Conservation (phyloP, 2,329 filamentous ascomycete genomes). For the Paecilomyces dactylethromorphus region DNA sequence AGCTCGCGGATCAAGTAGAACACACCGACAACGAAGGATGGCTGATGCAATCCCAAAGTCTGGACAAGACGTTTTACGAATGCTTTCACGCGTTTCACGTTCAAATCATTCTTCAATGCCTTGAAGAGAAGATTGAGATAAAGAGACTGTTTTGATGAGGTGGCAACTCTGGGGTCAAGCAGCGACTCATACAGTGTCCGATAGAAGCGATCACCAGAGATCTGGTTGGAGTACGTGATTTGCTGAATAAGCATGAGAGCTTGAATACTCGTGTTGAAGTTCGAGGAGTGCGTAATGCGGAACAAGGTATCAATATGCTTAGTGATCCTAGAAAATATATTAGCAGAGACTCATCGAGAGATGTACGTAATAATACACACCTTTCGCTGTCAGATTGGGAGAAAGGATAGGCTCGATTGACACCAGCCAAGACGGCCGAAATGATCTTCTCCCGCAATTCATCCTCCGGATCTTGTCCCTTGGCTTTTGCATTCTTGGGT, state of each 20-base stretch:
- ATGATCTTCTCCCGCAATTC: conserved; percentile 87
- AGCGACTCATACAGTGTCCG: conserved; percentile 92
- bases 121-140: conserved; percentile 90
- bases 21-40: conserved; percentile 87
- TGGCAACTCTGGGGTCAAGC: conserved; percentile 78
- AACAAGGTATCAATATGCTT: conserved; percentile 91
- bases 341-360: conserved; percentile 11
- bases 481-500: conserved; percentile 33
- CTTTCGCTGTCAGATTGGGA: conserved; percentile 70
- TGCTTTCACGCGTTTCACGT: conserved; percentile 84
- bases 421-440: conserved; percentile 83
- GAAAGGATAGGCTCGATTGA: conserved; percentile 94
- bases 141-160: conserved; percentile 89
- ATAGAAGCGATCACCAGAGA: conserved; percentile 87
- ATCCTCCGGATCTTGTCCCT: conserved; percentile 44
- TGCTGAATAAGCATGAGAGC: conserved; percentile 93
- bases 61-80: conserved; percentile 93
- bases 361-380: conserved; percentile 37
- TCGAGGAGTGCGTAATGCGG: conserved; percentile 91
- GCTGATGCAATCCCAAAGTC: conserved; percentile 78
- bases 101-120: conserved; percentile 82
- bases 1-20: conserved; percentile 83
- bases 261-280: conserved; percentile 98
- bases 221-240: conserved; percentile 70
- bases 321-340: conserved; percentile 54